Base-by-base conservation (phyloP, 768 basidiomycete species). In the Infundibulicybe gibba region DNA sequence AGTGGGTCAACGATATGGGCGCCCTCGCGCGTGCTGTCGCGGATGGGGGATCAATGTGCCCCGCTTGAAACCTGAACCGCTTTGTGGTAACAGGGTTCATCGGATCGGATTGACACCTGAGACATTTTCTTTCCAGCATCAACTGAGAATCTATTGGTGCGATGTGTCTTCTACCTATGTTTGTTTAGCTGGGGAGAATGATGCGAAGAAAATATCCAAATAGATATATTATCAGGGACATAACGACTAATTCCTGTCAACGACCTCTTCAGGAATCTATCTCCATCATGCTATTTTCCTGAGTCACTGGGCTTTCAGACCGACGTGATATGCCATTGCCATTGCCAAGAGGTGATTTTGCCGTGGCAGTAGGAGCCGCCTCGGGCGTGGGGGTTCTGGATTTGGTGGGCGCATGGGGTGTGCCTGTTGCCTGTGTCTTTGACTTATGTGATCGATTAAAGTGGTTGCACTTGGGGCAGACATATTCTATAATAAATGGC, bases 401-500 rank as follows among this genome's bases (percentile, higher is more conserved):
- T 32, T 12, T 31, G 32, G 48, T 19, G 4, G 57, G 56, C 3
- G 63, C 58, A 3, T 51, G 48, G 20, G 58, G 55, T 12, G 58
- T 56, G 3, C 47, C 46, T 41, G 55, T 52, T 58, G 55, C 32
- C 32, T 40, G 48, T 50, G 59, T 64, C 54, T 63, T 74, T 14
- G 70, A 63, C 41, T 69, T 67, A 19, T 60, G 58, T 10, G 77
- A 74, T 1, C 73, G 67, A 56, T 95, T 94, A 64, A 94, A 90
- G 64, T 85, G 81, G 6, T 83, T 83, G 61, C 93, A 95, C 60
- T 89, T 90, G 0, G 83, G 87, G 61, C 92, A 95, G 19, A 80
- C 65, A 55, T 91, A 95, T 69, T 93, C 92, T 94, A 57, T 17
- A 14, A 43, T 35, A 10, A 19, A 38, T 34, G 33, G 14, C 35